Percentiles rank a stretch among this genome's conserved stretches.
These are phyloP conservation scores for Calonectria multiphialidica DNA, from an alignment of 2,329 filamentous ascomycete genomes.

Conservation along the genomic window DNA sequence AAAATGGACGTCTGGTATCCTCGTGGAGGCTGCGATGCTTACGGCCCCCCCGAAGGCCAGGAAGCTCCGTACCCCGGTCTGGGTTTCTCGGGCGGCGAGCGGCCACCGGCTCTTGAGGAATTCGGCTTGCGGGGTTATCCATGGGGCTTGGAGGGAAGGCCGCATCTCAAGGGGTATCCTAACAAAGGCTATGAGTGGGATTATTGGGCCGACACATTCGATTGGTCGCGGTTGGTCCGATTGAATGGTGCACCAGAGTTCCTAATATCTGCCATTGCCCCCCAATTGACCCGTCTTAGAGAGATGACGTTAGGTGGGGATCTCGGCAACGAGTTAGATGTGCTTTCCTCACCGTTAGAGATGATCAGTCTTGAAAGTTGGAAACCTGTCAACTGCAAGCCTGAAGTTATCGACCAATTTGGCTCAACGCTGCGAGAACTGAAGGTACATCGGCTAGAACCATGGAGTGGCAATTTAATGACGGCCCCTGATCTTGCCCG, in stretches of 20 bases:
- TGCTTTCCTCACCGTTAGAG: conserved; percentile 20
- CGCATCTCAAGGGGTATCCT: conserved; percentile 12
- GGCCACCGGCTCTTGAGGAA: conserved; percentile 17
- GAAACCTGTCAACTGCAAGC: neutral
- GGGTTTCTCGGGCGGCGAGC: conserved; percentile 12
- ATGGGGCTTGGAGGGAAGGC: conserved; percentile 7
- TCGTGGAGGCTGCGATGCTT: neutral
- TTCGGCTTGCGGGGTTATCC: conserved; percentile 23
- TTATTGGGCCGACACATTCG: conserved; percentile 17
- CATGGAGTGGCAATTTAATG: neutral
- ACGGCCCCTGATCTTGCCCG: neutral
- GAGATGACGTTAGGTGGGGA: conserved; percentile 9
- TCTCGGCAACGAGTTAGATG: neutral
- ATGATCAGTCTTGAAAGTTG: conserved; percentile 11
- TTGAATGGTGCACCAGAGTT: neutral
- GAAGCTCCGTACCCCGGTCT: conserved; percentile 16
- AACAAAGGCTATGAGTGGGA: conserved; percentile 6
- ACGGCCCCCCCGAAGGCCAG: neutral
- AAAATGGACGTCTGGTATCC: conserved; percentile 12
- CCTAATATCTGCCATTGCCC: conserved; percentile 6
- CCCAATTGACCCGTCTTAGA: conserved; percentile 16
- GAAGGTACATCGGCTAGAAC: conserved; percentile 13
- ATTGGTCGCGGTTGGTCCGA: conserved; percentile 23
- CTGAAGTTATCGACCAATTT: neutral
- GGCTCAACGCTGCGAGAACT: conserved; percentile 18